phyloP scores from a whole-genome alignment of 495 filamentous ascomycete genomes.

The Hypoxylon perforatum region DNA sequence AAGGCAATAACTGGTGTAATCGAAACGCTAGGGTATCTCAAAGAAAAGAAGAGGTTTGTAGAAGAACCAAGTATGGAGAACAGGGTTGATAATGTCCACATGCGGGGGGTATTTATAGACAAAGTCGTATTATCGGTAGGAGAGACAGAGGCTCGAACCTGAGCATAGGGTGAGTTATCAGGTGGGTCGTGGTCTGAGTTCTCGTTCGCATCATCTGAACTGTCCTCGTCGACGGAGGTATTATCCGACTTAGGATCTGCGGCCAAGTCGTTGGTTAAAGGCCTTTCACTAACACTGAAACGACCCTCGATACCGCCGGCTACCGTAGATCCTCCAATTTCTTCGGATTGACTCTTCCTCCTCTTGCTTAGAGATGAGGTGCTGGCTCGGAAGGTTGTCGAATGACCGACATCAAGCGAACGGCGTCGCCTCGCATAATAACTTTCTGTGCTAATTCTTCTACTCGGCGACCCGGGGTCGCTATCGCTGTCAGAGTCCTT shows the following conservation, averaged over 20 bases:
- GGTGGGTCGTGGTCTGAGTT: conserved; percentile 61
- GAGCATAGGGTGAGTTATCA: conserved; percentile 74
- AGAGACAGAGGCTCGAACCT: conserved; percentile 81
- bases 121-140: conserved; percentile 76
- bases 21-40: conserved; percentile 86
- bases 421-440: conserved; percentile 27
- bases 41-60: conserved; percentile 84
- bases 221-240: conserved; percentile 34
- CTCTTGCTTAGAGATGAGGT: conserved; percentile 39
- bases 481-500: conserved; percentile 27
- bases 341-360: conserved; percentile 48
- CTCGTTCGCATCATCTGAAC: conserved; percentile 44
- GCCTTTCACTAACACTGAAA: conserved; percentile 55
- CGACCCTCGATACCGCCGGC: conserved; percentile 58
- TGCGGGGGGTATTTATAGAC: conserved; percentile 87
- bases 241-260: conserved; percentile 40
- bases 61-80: conserved; percentile 84
- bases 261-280: conserved; percentile 50
- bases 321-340: conserved; percentile 55
- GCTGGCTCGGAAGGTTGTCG: conserved; percentile 26
- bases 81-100: conserved; percentile 82
- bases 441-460: conserved; percentile 26
- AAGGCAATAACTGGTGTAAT: conserved; percentile 88
- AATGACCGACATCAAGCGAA: conserved; percentile 29
- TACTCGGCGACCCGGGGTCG: conserved; percentile 9